Evolutionary conservation across 805 yeast genomes (phyloP), one percentile per base, ranked within the genome.

Genomic region (Barnettozyma sp.): DNA sequence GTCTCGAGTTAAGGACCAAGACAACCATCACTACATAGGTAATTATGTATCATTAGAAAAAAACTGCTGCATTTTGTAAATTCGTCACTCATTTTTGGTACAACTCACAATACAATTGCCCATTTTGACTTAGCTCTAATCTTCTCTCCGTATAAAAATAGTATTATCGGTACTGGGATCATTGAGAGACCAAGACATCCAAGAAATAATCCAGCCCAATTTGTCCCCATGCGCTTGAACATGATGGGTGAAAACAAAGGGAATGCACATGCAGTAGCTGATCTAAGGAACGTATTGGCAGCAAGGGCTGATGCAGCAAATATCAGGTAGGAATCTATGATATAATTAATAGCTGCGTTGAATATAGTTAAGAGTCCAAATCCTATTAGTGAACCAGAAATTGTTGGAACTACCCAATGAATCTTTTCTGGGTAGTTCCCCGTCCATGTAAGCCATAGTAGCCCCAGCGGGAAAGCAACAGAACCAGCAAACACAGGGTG

Each of bases 361-460:
- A 83, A 84, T 38, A 83, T 73, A 26, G 76, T 66, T 43, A 81
- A 62, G 38, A 82, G 60, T 20, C 90, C 94, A 44, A 70, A 73
- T 7, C 88, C 88, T 22, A 74, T 69, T 49, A 78, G 68, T 3
- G 71, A 40, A 42, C 84, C 81, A 18, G 83, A 75, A 21, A 74
- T 57, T 2, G 82, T 70, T 26, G 94, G 92, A 12, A 73, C 82
- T 48, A 77, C 78, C 88, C 90, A 87, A 54, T 80, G 95, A 24
- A 84, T 73, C 33, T 59, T 59, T 20, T 78, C 59, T 30, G 73
- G 78, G 59, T 78, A 87, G 44, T 74, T 70, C 52, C 95, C 95
- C 7, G 90, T 65, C 95, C 95, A 87, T 39, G 83, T 74, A 56
- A 87, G 67, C 95, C 95, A 82, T 50, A 87, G 68, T 42, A 87